These are phyloP conservation scores for Eucalyptus viminalis DNA, from an alignment of 345 rosid species.

Conservation along the genomic window DNA sequence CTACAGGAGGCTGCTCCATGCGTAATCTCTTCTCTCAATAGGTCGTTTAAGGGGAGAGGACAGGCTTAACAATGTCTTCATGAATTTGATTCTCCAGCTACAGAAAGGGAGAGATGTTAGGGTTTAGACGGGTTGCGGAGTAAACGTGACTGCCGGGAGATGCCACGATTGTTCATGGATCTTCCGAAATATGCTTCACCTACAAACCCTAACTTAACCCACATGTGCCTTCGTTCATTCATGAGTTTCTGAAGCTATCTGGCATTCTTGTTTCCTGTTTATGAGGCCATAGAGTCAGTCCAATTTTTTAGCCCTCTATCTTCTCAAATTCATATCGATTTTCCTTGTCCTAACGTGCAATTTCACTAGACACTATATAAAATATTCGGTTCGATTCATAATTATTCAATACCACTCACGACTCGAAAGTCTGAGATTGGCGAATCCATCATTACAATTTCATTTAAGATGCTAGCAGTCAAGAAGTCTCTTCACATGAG, in stretches of 20 bases:
- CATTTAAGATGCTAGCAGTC: rapidly evolving
- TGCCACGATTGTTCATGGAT: no score
- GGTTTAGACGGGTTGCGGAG: neutral
- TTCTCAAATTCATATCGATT: neutral
- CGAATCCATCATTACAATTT: rapidly evolving
- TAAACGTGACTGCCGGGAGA: neutral
- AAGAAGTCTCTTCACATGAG: neutral
- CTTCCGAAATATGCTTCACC: neutral
- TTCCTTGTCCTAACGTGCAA: rapidly evolving
- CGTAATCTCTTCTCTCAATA: neutral
- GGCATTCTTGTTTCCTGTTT: neutral
- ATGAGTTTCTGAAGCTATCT: neutral
- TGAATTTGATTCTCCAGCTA: neutral
- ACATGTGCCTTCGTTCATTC: neutral
- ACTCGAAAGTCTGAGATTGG: rapidly evolving
- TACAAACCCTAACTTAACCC: neutral
- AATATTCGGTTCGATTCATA: rapidly evolving
- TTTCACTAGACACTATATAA: rapidly evolving
- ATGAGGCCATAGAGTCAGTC: neutral
- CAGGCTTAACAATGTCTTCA: neutral
- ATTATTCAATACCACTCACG: rapidly evolving
- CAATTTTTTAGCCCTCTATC: neutral
- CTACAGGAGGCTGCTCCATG: neutral
- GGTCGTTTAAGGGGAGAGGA: neutral
- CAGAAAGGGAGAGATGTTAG: neutral